Percentiles rank a stretch among this genome's conserved stretches.
Evolutionary conservation across 805 yeast genomes (phyloP).

Genomic region (Pichia scutulata): DNA sequence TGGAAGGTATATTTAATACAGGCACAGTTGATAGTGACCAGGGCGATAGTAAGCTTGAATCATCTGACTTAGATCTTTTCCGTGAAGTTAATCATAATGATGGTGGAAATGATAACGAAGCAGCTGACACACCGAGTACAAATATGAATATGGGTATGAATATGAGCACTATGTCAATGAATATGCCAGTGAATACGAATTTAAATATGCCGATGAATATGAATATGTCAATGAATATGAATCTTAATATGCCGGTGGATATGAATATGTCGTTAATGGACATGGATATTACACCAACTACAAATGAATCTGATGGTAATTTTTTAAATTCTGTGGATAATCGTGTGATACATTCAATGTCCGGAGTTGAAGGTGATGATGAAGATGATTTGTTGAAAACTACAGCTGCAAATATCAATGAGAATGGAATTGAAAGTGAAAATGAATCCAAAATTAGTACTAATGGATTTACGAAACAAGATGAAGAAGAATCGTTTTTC

Average conservation of each 20-base stretch:
- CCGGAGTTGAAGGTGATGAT: neutral
- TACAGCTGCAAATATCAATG: neutral
- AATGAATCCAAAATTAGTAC: neutral
- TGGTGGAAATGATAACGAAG: neutral
- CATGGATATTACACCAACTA: neutral
- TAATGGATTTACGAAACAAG: neutral
- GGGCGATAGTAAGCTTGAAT: constrained; percentile 7
- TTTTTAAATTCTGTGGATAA: neutral
- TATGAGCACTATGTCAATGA: neutral
- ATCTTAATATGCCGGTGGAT: neutral
- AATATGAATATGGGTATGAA: neutral
- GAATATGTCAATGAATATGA: neutral
- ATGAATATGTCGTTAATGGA: neutral
- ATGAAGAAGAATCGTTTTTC: neutral
- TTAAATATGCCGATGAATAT: neutral
- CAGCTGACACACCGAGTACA: neutral
- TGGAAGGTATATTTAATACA: constrained; percentile 11
- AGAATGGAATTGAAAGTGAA: neutral
- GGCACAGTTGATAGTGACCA: constrained; percentile 9
- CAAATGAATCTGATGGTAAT: neutral
- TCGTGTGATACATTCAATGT: neutral
- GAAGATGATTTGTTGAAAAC: neutral
- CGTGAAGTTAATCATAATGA: neutral
- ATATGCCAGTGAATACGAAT: neutral
- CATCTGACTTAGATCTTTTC: constrained; percentile 12